Evolutionary conservation across 2,329 filamentous ascomycete genomes (phyloP).

Genomic region (Penicillium janthinellum): DNA sequence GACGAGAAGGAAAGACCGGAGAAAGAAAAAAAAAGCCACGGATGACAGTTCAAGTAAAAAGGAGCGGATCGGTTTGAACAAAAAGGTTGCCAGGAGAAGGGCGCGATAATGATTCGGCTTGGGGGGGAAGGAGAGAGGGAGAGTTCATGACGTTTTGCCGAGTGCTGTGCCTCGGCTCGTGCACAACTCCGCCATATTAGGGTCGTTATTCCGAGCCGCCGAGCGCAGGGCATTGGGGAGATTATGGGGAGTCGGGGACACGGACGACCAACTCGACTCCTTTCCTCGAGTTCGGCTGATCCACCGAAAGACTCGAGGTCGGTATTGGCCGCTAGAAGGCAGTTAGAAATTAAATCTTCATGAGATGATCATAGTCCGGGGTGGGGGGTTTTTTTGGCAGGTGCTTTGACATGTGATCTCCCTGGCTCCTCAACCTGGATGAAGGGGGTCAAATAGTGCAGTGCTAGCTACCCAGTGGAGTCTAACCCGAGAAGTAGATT

Average conservation of each 20-base stretch:
- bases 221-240: too few relatives aligned
- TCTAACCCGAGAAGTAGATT: not conserved
- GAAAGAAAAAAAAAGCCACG: not conserved
- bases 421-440: not conserved
- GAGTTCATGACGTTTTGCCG: constrained; percentile 43
- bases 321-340: not conserved
- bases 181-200: constrained; percentile 13
- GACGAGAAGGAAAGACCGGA: not conserved
- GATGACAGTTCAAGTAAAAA: constrained; percentile 1
- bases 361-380: not conserved
- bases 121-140: constrained; percentile 17
- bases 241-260: not conserved
- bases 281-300: not conserved
- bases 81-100: constrained; percentile 15
- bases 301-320: not conserved
- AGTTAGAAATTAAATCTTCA: not conserved
- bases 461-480: not conserved
- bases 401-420: constrained; percentile 7
- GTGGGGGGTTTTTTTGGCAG: not conserved
- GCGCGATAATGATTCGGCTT: constrained; percentile 37
- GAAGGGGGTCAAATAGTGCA: not conserved
- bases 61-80: constrained; percentile 10
- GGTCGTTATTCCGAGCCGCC: constrained; percentile 15
- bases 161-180: constrained; percentile 38
- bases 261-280: not conserved